Base-by-base conservation (phyloP, 345 rosid species). In the Pseudoturritis turrita region DNA sequence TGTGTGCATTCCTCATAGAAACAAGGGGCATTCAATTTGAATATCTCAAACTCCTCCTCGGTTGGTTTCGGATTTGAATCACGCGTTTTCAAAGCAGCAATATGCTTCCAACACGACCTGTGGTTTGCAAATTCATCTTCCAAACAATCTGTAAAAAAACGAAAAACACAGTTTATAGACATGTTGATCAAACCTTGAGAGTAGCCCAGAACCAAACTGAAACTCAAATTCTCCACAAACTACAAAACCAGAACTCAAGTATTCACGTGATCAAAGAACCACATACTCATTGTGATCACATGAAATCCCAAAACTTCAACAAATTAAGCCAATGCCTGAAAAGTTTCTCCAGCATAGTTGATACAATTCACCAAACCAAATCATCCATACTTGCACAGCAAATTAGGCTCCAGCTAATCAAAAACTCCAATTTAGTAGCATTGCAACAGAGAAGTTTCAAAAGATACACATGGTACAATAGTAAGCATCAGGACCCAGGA, bases 31-130 rank as follows among this genome's bases (percentile, higher is more conserved):
- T 13, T 69, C 29, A 7, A 58, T 68, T 71, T 13, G 35, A 75
- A 40, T 9, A 36, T 35, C 55, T 44, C 17, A 7, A 82, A 29
- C 50, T 74, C 73, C 29, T 70, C 43, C 17, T 40, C 56, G 15
- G 67, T 62, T 41, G 51, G 77, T 81, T 82, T 83, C 62, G 29
- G 68, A 5, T 70, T 57, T 5, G 46, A 45, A 62, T 67, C 35
- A 62, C 66, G 62, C 33, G 68, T 62, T 46, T 10, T 65, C 22
- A 65, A 35, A 31, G 74, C n/a, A 76, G 78, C 18, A 68, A 79
- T 43, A 65, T 86, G 93, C 60, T 76, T 70, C 96, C 96, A 89
- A 77, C 96, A 89, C 0, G 93, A 61, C 5, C 93, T 87, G 77
- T 89, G 93, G 26, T 80, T 81, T 46, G 73, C 49, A 57, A 1